These are phyloP conservation scores for Sutorius australiensis DNA, from an alignment of 768 basidiomycete genomes.

Conservation along the genomic window DNA sequence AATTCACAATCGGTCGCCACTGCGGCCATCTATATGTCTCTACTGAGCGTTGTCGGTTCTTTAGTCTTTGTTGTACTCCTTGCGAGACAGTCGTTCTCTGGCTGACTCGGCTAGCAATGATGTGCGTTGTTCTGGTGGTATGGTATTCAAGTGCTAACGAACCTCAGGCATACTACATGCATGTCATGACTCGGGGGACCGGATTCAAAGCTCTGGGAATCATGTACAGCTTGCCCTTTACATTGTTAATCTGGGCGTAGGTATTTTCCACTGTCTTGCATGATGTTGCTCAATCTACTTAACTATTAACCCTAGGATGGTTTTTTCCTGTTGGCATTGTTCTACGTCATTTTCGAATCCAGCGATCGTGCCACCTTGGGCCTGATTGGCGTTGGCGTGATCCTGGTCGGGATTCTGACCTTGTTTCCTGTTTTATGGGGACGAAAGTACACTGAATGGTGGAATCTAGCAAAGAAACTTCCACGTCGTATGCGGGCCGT, in stretches of 20 bases:
- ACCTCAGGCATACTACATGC: not conserved
- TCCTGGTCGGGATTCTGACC: not conserved
- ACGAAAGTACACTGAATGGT: not conserved
- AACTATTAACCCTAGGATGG: no score
- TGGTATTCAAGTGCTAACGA: not conserved
- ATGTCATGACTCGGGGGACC: not conserved
- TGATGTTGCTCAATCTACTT: not conserved
- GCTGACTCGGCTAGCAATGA: not conserved
- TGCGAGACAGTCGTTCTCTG: not conserved
- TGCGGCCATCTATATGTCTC: not conserved
- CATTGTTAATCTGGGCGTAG: not conserved
- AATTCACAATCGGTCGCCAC: not conserved
- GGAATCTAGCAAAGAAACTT: not conserved
- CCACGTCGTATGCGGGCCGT: not conserved
- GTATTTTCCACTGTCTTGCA: not conserved
- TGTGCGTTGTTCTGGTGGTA: not conserved
- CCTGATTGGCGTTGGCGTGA: not conserved
- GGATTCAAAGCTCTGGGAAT: not conserved
- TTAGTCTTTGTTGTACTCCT: not conserved
- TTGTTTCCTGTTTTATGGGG: not conserved
- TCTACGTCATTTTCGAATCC: not conserved
- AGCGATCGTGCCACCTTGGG: not conserved
- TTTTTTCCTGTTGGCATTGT: not conserved
- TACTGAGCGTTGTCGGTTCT: not conserved
- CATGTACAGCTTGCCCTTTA: not conserved